These are phyloP conservation scores for Phytophthora boehmeriae DNA, from an alignment of 352 stramenopile species.

Conservation along the genomic window DNA sequence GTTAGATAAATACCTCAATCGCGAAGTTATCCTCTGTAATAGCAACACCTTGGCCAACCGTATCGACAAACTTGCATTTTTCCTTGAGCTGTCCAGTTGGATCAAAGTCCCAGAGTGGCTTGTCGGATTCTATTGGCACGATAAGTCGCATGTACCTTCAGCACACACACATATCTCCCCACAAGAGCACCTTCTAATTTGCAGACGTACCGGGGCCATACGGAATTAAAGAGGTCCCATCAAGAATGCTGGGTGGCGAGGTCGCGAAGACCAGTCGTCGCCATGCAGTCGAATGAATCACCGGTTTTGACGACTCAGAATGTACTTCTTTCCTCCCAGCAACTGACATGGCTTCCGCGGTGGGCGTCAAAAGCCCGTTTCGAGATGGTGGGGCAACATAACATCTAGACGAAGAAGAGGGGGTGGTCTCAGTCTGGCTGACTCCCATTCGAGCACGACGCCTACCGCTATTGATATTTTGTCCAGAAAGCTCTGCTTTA, in stretches of 20 bases:
- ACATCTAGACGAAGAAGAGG: slow-evolving; percentile 13
- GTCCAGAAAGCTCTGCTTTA: slow-evolving; percentile 7
- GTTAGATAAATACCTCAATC: slow-evolving; percentile 21
- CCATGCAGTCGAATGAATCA: slow-evolving; percentile 50
- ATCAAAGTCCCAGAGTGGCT: slow-evolving; percentile 49
- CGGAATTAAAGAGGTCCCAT: slow-evolving; percentile 21
- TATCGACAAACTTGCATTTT: slow-evolving; percentile 32
- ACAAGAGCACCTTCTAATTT: background rate
- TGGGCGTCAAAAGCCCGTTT: slow-evolving; percentile 26
- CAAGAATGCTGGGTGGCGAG: slow-evolving; percentile 40
- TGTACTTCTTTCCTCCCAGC: slow-evolving; percentile 9
- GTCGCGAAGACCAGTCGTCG: slow-evolving; percentile 37
- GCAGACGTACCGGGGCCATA: slow-evolving; percentile 32
- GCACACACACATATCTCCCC: background rate
- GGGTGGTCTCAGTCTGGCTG: slow-evolving; percentile 7
- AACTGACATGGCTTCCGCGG: slow-evolving; percentile 8
- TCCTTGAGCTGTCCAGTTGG: slow-evolving; percentile 31
- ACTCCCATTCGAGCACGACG: slow-evolving; percentile 31
- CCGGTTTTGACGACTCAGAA: slow-evolving; percentile 14
- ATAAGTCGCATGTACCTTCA: background rate
- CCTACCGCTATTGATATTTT: slow-evolving; percentile 14
- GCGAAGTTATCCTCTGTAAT: slow-evolving; percentile 25
- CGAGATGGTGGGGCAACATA: slow-evolving; percentile 25
- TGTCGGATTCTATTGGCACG: slow-evolving; percentile 36
- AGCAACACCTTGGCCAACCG: slow-evolving; percentile 16